These are phyloP conservation scores for Hyaloscypha bicolor DNA, from an alignment of 495 filamentous ascomycete genomes.

Conservation along the genomic window DNA sequence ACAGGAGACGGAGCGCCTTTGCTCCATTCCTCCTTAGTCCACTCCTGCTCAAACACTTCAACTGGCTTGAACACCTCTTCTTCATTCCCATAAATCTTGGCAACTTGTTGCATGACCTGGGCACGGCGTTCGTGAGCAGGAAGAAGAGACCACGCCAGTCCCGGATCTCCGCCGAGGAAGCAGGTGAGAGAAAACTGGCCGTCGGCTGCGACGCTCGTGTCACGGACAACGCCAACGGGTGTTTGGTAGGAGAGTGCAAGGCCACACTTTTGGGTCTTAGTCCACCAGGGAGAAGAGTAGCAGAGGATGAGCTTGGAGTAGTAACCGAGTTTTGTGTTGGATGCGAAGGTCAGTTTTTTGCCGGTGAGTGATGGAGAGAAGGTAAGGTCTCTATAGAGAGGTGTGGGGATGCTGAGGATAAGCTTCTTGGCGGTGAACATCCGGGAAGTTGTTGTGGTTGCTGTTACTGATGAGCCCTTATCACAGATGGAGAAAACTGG, in stretches of 20 bases:
- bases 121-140: not conserved
- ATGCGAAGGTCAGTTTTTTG: constrained; percentile 25
- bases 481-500: too few species aligned
- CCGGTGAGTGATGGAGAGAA: constrained; percentile 38
- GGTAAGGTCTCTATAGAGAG: constrained; percentile 36
- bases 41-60: constrained; percentile 34
- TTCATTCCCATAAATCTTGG: not conserved
- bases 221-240: constrained; percentile 42
- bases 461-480: constrained; percentile 7
- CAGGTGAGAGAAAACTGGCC: constrained; percentile 44
- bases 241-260: constrained; percentile 38
- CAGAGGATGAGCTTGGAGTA: constrained; percentile 43
- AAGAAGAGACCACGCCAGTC: constrained; percentile 35
- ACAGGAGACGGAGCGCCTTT: constrained; percentile 32
- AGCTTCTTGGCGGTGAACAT: constrained; percentile 37
- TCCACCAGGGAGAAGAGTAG: constrained; percentile 45
- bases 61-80: constrained; percentile 14
- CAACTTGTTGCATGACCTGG: not conserved
- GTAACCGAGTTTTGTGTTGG: constrained; percentile 36
- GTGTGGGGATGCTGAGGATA: constrained; percentile 40
- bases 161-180: constrained; percentile 41
- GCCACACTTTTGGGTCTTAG: constrained; percentile 35
- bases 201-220: constrained; percentile 40
- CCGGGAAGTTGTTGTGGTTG: constrained; percentile 16
- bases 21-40: constrained; percentile 34